Evolutionary conservation across 495 filamentous ascomycete genomes (phyloP).

Genomic region (Ramalina peruviana): DNA sequence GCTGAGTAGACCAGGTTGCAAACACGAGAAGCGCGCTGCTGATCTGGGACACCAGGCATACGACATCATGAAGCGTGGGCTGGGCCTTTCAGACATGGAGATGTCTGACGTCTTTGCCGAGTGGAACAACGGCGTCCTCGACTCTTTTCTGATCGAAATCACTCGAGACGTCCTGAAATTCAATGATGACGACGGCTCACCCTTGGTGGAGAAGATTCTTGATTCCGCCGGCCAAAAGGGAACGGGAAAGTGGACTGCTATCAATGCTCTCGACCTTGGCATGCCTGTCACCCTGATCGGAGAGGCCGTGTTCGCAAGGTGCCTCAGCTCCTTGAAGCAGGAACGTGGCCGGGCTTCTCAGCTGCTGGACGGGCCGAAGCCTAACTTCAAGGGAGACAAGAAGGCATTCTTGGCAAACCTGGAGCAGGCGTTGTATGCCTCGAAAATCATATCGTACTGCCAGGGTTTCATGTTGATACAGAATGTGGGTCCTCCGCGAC

Average conservation of each 20-base stretch:
- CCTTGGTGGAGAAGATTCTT: conserved; percentile 95
- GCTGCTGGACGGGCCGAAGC: conserved; percentile 63
- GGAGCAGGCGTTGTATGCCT: conserved; percentile 96
- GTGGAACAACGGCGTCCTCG: conserved; percentile 97
- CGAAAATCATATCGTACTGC: conserved; percentile 98
- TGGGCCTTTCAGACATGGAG: conserved; percentile 73
- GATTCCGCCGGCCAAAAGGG: conserved; percentile 99
- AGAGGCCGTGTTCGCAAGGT: conserved; percentile 90
- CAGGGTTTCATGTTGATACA: conserved; percentile 99
- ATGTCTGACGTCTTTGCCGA: conserved; percentile 86
- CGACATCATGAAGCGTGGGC: conserved; percentile 96
- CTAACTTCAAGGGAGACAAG: conserved; percentile 77
- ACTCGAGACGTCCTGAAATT: conserved; percentile 94
- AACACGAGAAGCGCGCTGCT: conserved; percentile 4
- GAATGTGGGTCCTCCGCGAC: conserved; percentile 48
- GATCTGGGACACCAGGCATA: conserved; percentile 55
- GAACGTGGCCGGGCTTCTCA: conserved; percentile 76
- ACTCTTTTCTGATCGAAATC: conserved; percentile 99
- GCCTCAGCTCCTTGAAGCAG: conserved; percentile 82
- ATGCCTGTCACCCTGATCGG: conserved; percentile 98
- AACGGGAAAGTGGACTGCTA: conserved; percentile 99
- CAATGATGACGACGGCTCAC: conserved; percentile 81
- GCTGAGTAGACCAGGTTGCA: background rate
- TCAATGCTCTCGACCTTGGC: conserved; percentile 95
- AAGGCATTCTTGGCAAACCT: conserved; percentile 88